Percentiles rank a stretch among this genome's conserved stretches.
These are phyloP conservation scores for Solanum corneliomulleri DNA, from an alignment of 257 asterid genomes.

Conservation along the genomic window DNA sequence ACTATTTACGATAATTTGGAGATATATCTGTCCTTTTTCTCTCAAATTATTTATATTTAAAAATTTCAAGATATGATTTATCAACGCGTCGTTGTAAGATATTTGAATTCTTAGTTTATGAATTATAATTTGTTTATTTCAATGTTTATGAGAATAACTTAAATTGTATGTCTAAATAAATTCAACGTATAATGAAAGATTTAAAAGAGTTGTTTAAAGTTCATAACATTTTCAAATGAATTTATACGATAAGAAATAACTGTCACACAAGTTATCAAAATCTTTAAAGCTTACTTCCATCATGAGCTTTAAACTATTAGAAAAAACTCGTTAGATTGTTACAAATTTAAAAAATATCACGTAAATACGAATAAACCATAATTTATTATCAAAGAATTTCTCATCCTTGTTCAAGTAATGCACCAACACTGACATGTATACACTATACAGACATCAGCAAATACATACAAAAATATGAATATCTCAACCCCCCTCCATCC, in stretches of 20 bases:
- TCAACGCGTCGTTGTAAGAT: rapidly evolving
- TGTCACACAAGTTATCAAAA: rapidly evolving
- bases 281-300: neutral
- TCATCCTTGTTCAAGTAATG: neutral
- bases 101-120: neutral
- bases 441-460: neutral
- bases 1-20: too few relatives aligned
- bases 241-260: too few relatives aligned
- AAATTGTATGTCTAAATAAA: rapidly evolving
- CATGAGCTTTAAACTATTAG: too few relatives aligned
- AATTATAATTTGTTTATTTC: neutral
- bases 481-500: neutral
- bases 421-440: neutral
- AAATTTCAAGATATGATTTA: neutral
- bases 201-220: too few relatives aligned
- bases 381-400: too few relatives aligned
- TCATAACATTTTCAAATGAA: too few relatives aligned
- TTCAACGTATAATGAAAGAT: neutral
- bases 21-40: too few relatives aligned
- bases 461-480: neutral
- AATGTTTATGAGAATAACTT: neutral
- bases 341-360: too few relatives aligned
- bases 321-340: too few relatives aligned
- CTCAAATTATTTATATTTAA: neutral
- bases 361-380: too few relatives aligned